Percentiles rank a stretch among this genome's conserved stretches.
These are phyloP conservation scores for Babesia ovata DNA, from an alignment of 169 alveolate species.

Conservation along the genomic window DNA sequence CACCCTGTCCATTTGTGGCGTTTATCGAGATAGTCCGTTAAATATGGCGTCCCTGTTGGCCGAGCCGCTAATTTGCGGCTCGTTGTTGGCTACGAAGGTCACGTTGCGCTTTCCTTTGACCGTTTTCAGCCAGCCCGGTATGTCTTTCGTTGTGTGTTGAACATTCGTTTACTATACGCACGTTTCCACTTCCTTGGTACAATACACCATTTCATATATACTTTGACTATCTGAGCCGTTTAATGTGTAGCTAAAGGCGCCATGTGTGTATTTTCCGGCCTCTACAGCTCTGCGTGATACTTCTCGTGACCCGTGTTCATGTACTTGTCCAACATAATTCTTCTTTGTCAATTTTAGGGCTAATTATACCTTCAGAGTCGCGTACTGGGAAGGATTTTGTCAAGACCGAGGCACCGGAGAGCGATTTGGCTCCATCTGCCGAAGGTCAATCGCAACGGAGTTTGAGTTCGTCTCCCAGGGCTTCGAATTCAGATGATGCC, in stretches of 20 bases:
- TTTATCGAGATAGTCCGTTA: background rate
- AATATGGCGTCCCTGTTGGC: constrained; percentile 31
- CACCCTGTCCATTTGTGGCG: background rate
- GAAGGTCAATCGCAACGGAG: background rate
- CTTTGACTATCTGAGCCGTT: no score
- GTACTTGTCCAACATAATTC: background rate
- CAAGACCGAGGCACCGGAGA: background rate
- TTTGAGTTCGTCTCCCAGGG: background rate
- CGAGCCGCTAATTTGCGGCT: constrained; percentile 47
- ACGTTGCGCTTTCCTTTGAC: constrained; percentile 27
- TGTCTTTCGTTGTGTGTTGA: background rate
- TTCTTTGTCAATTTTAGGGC: no score
- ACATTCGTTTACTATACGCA: no score
- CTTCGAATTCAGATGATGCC: background rate
- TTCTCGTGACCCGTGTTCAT: background rate
- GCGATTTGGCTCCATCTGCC: background rate
- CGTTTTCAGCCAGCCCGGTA: background rate
- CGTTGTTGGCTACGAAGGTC: constrained; percentile 53
- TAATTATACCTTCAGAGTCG: no score
- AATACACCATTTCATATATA: no score
- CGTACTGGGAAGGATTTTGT: background rate
- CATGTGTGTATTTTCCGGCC: background rate
- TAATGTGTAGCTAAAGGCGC: background rate
- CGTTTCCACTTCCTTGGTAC: no score
- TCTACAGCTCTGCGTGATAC: background rate